Evolutionary conservation across 1,284 basidiomycete genomes (phyloP).

Genomic region (Tilletia setariae): DNA sequence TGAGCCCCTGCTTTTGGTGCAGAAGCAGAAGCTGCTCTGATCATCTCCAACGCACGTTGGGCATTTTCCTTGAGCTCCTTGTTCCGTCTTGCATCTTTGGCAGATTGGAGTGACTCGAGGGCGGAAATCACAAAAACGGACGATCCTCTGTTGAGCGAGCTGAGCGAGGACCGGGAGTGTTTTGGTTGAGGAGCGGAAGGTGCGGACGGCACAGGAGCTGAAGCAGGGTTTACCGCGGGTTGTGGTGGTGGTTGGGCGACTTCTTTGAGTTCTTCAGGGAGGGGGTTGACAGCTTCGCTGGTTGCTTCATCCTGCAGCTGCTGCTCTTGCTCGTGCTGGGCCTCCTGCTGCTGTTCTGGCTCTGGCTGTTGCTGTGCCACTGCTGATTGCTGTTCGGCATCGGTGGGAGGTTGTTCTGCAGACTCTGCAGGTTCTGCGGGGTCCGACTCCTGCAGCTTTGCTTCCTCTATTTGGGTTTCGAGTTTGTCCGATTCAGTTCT

Average conservation of each 20-base stretch:
- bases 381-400: conserved; percentile 8
- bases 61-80: conserved; percentile 47
- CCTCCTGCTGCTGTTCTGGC: not conserved
- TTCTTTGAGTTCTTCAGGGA: no score
- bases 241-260: not conserved
- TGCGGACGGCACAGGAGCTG: not conserved
- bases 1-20: conserved; percentile 9
- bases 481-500: no score
- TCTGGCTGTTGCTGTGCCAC: not conserved
- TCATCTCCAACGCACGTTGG: conserved; percentile 48
- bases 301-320: not conserved
- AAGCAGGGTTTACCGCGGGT: not conserved
- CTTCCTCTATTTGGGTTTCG: no score
- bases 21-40: conserved; percentile 35
- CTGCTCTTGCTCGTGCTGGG: not conserved
- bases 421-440: no score
- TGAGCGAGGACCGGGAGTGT: conserved; percentile 23
- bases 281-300: not conserved
- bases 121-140: conserved; percentile 52
- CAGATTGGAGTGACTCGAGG: conserved; percentile 41
- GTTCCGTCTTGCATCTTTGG: conserved; percentile 47
- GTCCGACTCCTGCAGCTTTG: no score
- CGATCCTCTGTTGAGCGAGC: conserved; percentile 24
- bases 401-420: not conserved
- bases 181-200: conserved; percentile 18